A percentile compares a stretch with the other conserved stretches of the same genome.
phyloP scores from a whole-genome alignment of 768 basidiomycete genomes.

The Tylopilus felleus region DNA sequence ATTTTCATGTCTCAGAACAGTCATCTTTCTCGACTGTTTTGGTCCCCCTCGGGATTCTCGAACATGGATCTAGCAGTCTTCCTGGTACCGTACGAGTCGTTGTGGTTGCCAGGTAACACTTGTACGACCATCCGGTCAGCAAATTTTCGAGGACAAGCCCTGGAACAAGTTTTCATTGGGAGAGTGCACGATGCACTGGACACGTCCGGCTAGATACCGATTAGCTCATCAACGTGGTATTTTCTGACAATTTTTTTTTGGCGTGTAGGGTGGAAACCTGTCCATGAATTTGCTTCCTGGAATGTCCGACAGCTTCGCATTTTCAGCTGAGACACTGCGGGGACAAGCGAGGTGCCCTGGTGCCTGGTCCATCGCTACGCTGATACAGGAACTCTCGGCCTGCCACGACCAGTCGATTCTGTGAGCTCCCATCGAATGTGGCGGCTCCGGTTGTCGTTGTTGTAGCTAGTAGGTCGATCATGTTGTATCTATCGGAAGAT shows the following conservation, averaged over 20 bases:
- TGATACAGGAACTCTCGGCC: too few species aligned
- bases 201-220: neutral
- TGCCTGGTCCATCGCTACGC: neutral
- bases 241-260: constrained; percentile 3
- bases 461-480: constrained; percentile 1
- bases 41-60: neutral
- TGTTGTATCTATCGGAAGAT: constrained; percentile 7
- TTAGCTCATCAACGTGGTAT: neutral
- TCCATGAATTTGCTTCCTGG: constrained; percentile 4
- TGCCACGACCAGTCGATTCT: neutral
- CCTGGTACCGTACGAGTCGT: neutral
- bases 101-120: constrained; percentile 8
- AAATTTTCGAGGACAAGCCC: neutral
- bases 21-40: neutral
- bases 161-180: neutral
- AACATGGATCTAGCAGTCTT: neutral
- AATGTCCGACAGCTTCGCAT: constrained; percentile 1
- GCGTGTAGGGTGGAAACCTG: neutral
- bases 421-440: neutral
- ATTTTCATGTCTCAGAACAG: neutral
- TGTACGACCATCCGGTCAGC: neutral
- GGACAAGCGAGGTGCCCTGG: constrained; percentile 1
- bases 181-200: constrained; percentile 2
- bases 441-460: neutral
- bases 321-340: constrained; percentile 9